Evolutionary conservation across 345 rosid species (phyloP).

Genomic region (Passiflora organensis): DNA sequence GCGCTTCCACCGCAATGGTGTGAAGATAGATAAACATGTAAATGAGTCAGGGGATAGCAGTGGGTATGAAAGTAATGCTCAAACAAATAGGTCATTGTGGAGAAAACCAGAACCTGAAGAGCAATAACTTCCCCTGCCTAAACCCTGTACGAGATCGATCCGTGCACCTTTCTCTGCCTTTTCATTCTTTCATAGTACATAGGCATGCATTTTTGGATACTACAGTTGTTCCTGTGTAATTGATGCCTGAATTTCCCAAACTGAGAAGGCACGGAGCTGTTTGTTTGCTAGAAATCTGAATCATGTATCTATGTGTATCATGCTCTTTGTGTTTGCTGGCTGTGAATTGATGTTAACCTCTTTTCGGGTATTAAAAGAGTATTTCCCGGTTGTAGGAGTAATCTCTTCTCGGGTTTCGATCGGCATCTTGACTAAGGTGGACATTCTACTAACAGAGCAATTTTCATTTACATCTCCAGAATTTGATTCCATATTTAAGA

Average conservation of each 20-base stretch:
- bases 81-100: constrained; percentile 32
- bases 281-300: too few relatives aligned
- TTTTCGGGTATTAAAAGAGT: too few relatives aligned
- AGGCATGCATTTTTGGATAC: constrained; percentile 9
- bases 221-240: constrained; percentile 1
- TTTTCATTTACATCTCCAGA: too few relatives aligned
- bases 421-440: too few relatives aligned
- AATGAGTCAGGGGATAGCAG: constrained; percentile 75
- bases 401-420: too few relatives aligned
- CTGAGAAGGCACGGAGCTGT: too few relatives aligned
- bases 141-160: constrained; percentile 11
- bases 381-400: too few relatives aligned
- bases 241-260: not conserved
- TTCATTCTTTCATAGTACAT: constrained; percentile 6
- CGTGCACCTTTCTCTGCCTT: not conserved
- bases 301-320: too few relatives aligned
- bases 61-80: constrained; percentile 57
- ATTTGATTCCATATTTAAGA: too few relatives aligned
- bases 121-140: constrained; percentile 27
- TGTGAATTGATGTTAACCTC: too few relatives aligned
- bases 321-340: too few relatives aligned
- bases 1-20: constrained; percentile 22
- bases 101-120: constrained; percentile 43
- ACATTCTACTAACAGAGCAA: too few relatives aligned
- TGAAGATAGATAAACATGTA: constrained; percentile 41